Base-by-base conservation (phyloP, 345 rosid species). In the Rhodamnia argentea region DNA sequence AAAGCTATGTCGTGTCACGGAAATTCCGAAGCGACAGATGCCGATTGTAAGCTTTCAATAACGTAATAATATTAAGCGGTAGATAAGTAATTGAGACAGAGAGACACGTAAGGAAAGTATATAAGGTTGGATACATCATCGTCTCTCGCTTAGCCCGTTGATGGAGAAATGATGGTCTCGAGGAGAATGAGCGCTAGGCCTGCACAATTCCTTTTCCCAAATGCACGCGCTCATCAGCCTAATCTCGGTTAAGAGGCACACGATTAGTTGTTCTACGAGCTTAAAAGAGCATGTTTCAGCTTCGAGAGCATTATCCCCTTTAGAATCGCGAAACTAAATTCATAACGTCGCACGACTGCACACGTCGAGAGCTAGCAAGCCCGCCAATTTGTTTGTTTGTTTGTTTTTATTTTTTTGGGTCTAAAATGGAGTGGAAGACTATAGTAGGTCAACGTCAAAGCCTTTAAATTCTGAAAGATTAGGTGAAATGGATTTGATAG, bases 71-170 rank as follows among this genome's bases (percentile, higher is more conserved):
- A 18, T 32, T 10, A 0, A 32, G 44, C 4, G 7, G 1, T 1
- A 0, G 1, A 16, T 18, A 5, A 70, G 13, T 18, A 4, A 70
- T 5, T 0, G 13, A 37, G 13, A 9, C 5, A 2, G 7, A 6
- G 0, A 4, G 1, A 32, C 22, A 4, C 0, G 5, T 4, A 3
- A 70, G 1, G 32, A 64, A 9, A 2, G 5, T 5, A 8, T 7
- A 3, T 32, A 8, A 3, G 10, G 6, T 8, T 0, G 12, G 6
- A 7, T 0, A 16, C 6, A 4, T 6, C 1, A 2, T 0, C 6
- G 22, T 1, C 57, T 3, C 12, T 64, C 6, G 3, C 76, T 64
- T 32, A 16, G 44, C 76, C 23, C 42, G 4, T 56, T 4, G 12
- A 22, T 56, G 59, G 5, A 56, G 59, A 56, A 22, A 56, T 3